A percentile compares a stretch with the other conserved stretches of the same genome.
Evolutionary conservation across 176 grass and related monocot genomes (phyloP).

Genomic region (Hsuehochloa calcarea): DNA sequence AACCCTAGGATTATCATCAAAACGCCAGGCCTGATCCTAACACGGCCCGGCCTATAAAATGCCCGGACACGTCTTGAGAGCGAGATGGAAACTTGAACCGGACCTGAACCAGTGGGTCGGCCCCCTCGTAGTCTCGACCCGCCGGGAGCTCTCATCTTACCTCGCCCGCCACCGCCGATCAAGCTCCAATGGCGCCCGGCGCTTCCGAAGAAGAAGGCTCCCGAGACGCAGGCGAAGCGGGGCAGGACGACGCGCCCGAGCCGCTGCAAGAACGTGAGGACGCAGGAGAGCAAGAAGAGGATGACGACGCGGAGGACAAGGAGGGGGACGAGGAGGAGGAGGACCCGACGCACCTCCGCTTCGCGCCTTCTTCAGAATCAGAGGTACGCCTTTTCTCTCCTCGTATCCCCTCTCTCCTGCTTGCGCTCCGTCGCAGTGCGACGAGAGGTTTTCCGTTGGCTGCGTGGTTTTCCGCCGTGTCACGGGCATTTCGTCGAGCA

Average conservation of each 20-base stretch:
- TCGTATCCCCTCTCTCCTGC: no score
- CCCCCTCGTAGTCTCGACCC: background rate
- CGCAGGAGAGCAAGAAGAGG: background rate
- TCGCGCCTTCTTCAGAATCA: no score
- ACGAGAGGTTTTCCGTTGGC: no score
- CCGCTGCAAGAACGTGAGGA: background rate
- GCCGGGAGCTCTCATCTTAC: background rate
- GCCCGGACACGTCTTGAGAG: no score
- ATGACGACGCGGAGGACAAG: background rate
- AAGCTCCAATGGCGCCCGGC: background rate
- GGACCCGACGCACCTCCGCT: slow-evolving; percentile 1
- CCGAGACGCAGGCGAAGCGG: background rate
- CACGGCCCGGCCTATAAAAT: no score
- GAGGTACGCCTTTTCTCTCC: no score
- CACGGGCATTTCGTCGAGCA: no score
- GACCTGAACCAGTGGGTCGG: background rate
- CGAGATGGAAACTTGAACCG: no score
- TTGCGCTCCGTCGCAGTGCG: no score
- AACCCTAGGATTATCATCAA: no score
- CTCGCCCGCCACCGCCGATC: background rate
- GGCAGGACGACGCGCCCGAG: background rate
- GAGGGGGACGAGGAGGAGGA: slow-evolving; percentile 35
- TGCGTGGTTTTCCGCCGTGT: no score
- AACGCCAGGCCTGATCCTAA: no score
- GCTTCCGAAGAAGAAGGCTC: background rate